Evolutionary conservation across 73 alveolate genomes (phyloP).

Genomic region (Paramecium octaurelia): DNA sequence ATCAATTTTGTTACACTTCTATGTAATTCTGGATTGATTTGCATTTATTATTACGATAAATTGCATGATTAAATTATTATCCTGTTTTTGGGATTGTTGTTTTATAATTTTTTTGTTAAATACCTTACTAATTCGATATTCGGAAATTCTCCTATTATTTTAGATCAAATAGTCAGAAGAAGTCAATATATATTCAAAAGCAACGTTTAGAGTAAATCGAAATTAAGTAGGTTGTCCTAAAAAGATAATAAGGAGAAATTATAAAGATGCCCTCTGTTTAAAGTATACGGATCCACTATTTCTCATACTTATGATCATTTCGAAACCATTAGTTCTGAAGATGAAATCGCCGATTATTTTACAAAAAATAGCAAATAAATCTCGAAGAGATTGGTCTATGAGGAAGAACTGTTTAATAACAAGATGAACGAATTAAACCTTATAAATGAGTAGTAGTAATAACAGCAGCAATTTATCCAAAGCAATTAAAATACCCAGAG

Average conservation of each 20-base stretch:
- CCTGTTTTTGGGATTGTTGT: not conserved
- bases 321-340: slow-evolving; percentile 1
- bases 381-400: not conserved
- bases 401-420: not conserved
- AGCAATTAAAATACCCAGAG: not conserved
- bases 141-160: not conserved
- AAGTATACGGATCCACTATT: not conserved
- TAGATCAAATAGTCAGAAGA: not conserved
- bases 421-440: not conserved
- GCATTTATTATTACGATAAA: not conserved
- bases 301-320: not conserved
- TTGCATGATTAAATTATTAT: not conserved
- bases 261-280: not conserved
- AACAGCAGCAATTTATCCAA: not conserved
- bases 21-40: not conserved
- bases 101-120: not conserved
- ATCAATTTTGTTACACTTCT: not conserved
- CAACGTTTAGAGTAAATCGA: not conserved
- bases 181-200: not conserved
- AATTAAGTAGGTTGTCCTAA: not conserved
- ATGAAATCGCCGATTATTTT: not conserved
- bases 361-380: not conserved
- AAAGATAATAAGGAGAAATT: not conserved
- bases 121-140: not conserved
- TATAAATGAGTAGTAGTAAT: not conserved